phyloP scores from a whole-genome alignment of 2,329 filamentous ascomycete genomes.

The Epichloe elymi region DNA sequence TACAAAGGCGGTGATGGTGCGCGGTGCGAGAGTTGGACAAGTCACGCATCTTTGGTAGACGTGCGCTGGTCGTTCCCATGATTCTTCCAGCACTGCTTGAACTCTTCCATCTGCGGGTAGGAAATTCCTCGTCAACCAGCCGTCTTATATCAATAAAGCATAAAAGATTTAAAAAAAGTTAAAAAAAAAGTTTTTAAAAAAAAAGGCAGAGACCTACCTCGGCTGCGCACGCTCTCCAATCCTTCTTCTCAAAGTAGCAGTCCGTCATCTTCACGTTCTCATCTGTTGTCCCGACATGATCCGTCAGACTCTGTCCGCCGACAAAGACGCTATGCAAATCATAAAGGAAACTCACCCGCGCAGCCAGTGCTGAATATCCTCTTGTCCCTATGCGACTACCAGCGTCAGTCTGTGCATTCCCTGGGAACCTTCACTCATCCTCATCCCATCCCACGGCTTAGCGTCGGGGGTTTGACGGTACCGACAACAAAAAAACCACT shows the following conservation, averaged over 20 bases:
- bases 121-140: too few relatives aligned
- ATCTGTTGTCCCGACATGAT: conserved; percentile 32
- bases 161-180: rapidly evolving
- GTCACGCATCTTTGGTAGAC: conserved; percentile 50
- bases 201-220: conserved; percentile 50
- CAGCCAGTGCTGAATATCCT: conserved; percentile 95
- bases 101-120: conserved; percentile 63
- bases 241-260: conserved; percentile 91
- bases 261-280: conserved; percentile 88
- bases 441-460: conserved; percentile 6
- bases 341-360: conserved; percentile 44
- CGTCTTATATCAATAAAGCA: not conserved
- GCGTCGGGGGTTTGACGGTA: conserved; percentile 13
- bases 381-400: conserved; percentile 60
- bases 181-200: too few relatives aligned
- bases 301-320: not conserved
- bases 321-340: not conserved
- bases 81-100: conserved; percentile 81
- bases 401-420: conserved; percentile 1
- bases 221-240: conserved; percentile 78
- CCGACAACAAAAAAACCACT: conserved; percentile 14
- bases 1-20: not conserved
- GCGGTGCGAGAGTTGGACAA: not conserved
- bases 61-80: conserved; percentile 81
- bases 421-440: too few relatives aligned